Evolutionary conservation across 768 basidiomycete species (phyloP).

Genomic region (Tricholoma flavovirens): DNA sequence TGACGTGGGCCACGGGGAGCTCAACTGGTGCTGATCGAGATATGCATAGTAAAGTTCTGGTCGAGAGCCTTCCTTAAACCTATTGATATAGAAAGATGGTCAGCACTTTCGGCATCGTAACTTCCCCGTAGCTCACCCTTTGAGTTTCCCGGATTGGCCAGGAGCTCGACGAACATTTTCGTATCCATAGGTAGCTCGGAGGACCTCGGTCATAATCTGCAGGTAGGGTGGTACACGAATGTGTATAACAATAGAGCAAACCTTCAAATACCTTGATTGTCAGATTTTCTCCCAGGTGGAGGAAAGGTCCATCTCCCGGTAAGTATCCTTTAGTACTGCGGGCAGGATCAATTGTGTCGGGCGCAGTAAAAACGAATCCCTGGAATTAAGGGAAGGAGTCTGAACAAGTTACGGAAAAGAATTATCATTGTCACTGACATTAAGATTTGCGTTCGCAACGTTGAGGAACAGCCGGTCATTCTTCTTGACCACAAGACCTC

Average conservation of each 20-base stretch:
- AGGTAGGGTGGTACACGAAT: background rate
- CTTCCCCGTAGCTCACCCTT: slow-evolving; percentile 32
- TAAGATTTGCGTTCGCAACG: slow-evolving; percentile 46
- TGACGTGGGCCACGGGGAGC: slow-evolving; percentile 62
- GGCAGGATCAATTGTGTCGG: slow-evolving; percentile 36
- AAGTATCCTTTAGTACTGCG: slow-evolving; percentile 44
- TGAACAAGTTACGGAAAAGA: background rate
- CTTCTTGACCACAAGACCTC: slow-evolving; percentile 36
- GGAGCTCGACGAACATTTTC: slow-evolving; percentile 61
- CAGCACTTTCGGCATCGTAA: background rate
- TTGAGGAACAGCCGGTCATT: slow-evolving; percentile 59
- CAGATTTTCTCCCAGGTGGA: slow-evolving; percentile 42
- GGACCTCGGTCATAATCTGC: slow-evolving; percentile 51
- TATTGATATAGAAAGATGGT: background rate
- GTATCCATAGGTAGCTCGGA: slow-evolving; percentile 59
- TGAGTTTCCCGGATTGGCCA: slow-evolving; percentile 58
- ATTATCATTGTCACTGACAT: slow-evolving; percentile 37
- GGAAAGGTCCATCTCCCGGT: slow-evolving; percentile 41
- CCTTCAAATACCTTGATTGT: slow-evolving; percentile 41
- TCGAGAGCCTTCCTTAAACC: slow-evolving; percentile 45
- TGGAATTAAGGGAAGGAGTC: slow-evolving; percentile 16
- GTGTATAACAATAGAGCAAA: background rate
- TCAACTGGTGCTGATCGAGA: slow-evolving; percentile 42
- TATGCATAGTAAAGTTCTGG: slow-evolving; percentile 51
- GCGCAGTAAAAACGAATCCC: slow-evolving; percentile 47